Percentiles rank a stretch among this genome's conserved stretches.
These are phyloP conservation scores for Candida glaebosa DNA, from an alignment of 805 yeast species.

Conservation along the genomic window DNA sequence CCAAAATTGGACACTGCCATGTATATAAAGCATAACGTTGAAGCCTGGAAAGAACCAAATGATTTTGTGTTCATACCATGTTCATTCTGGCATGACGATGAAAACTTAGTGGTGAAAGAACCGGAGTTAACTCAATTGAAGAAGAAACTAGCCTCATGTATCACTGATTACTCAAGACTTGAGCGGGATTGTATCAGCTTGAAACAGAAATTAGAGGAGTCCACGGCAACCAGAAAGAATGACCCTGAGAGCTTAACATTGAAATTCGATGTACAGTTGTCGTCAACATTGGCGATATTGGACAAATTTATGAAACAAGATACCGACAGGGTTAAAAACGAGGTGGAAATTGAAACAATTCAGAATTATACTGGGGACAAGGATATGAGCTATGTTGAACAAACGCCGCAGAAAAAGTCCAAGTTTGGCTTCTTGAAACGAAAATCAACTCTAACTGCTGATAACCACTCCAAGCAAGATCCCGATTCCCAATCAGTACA, in stretches of 20 bases:
- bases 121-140: constrained; percentile 57
- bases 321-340: constrained; percentile 65
- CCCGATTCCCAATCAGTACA: constrained; percentile 31
- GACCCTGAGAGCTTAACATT: constrained; percentile 40
- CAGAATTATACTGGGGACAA: constrained; percentile 78
- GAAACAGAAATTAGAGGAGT: constrained; percentile 49
- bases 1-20: constrained; percentile 79
- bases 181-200: constrained; percentile 45
- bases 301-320: constrained; percentile 71
- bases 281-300: constrained; percentile 49
- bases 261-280: constrained; percentile 51
- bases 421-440: constrained; percentile 53
- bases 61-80: constrained; percentile 87
- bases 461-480: constrained; percentile 7
- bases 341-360: constrained; percentile 88
- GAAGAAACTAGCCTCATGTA: constrained; percentile 42
- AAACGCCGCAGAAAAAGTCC: constrained; percentile 50
- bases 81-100: constrained; percentile 97
- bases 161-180: constrained; percentile 33
- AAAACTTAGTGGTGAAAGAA: constrained; percentile 55
- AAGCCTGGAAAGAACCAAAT: constrained; percentile 76
- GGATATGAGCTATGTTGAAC: constrained; percentile 59
- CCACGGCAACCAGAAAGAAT: constrained; percentile 28
- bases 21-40: constrained; percentile 85
- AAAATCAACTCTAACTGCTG: not conserved